phyloP scores from a whole-genome alignment of 1,284 basidiomycete species.

The Ustilago curta region DNA sequence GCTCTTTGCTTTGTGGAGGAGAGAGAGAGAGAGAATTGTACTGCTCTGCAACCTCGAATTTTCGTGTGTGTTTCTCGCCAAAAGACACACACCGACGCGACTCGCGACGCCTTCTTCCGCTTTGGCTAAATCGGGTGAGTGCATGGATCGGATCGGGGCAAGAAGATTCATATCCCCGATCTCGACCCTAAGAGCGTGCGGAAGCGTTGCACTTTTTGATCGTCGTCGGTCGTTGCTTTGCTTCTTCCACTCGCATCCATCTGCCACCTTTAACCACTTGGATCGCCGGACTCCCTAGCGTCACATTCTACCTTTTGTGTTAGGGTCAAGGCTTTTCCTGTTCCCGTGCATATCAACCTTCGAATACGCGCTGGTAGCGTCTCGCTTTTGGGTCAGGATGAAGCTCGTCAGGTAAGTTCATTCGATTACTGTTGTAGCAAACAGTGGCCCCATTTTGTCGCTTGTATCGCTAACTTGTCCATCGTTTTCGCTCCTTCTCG shows the following conservation, averaged over 20 bases:
- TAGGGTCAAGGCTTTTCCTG: slow-evolving; percentile 52
- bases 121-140: background rate
- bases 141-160: background rate
- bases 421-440: no score
- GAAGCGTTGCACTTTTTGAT: background rate
- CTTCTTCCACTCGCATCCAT: background rate
- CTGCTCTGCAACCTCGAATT: slow-evolving; percentile 8
- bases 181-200: background rate
- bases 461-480: background rate
- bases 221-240: slow-evolving; percentile 2
- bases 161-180: no score
- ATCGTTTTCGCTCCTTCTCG: background rate
- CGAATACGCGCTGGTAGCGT: background rate
- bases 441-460: no score
- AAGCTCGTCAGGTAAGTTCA: slow-evolving; percentile 66
- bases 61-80: background rate
- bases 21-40: slow-evolving; percentile 5
- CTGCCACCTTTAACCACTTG: background rate
- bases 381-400: slow-evolving; percentile 45
- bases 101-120: slow-evolving; percentile 22
- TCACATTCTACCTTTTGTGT: background rate
- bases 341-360: background rate
- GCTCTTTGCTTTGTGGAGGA: slow-evolving; percentile 17
- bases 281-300: slow-evolving; percentile 41
- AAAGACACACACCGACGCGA: slow-evolving; percentile 11